These are phyloP conservation scores for Blastobotrys terrestris DNA, from an alignment of 805 yeast genomes.

Conservation along the genomic window DNA sequence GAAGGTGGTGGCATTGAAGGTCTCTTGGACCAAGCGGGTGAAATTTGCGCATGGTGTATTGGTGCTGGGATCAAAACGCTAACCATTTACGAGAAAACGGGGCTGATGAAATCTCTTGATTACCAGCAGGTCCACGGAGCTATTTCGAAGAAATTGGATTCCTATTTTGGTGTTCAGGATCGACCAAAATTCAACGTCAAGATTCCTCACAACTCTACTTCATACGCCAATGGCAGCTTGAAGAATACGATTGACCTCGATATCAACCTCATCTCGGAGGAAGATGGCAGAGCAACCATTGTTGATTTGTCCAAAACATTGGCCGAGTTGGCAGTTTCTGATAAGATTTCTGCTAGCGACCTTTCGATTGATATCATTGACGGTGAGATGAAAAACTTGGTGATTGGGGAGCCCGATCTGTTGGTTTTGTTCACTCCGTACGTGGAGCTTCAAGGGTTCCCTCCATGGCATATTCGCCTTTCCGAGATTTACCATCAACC, in stretches of 20 bases:
- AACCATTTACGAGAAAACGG: constrained; percentile 74
- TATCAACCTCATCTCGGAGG: constrained; percentile 58
- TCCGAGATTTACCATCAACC: constrained; percentile 89
- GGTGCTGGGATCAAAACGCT: constrained; percentile 75
- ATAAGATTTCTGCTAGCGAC: constrained; percentile 57
- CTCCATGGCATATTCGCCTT: constrained; percentile 95
- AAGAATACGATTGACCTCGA: too few relatives aligned
- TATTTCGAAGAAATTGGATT: constrained; percentile 51
- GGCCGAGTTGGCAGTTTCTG: constrained; percentile 61
- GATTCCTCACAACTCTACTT: constrained; percentile 50
- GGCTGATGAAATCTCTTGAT: constrained; percentile 44
- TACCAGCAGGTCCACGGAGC: constrained; percentile 43
- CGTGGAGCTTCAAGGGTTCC: constrained; percentile 86
- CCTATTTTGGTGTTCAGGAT: constrained; percentile 67
- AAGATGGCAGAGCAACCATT: constrained; percentile 86
- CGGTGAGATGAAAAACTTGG: constrained; percentile 46
- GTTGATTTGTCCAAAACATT: constrained; percentile 83
- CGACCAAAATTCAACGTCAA: constrained; percentile 57
- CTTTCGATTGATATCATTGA: constrained; percentile 72
- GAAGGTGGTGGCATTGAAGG: constrained; percentile 88
- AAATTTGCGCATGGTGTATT: constrained; percentile 79
- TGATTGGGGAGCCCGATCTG: constrained; percentile 91
- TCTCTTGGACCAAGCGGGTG: constrained; percentile 67
- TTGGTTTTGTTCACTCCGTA: constrained; percentile 79
- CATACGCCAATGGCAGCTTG: constrained; percentile 24